A percentile compares a stretch with the other conserved stretches of the same genome.
Evolutionary conservation across 148 eudicot genomes (phyloP).

Genomic region (Arbutus unedo): DNA sequence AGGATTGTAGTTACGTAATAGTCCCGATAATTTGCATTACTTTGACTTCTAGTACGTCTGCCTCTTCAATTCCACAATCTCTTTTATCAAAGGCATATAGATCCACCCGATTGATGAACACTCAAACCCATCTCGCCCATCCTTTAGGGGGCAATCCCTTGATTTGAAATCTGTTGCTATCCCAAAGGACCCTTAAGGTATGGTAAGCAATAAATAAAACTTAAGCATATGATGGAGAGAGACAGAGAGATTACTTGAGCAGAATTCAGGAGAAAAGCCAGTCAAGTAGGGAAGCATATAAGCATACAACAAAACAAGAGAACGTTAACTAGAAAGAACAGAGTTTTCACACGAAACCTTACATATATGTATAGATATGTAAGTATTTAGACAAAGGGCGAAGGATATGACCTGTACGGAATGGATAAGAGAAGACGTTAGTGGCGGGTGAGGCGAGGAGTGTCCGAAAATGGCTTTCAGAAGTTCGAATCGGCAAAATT

Average conservation of each 20-base stretch:
- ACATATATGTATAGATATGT: neutral
- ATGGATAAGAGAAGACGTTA: neutral
- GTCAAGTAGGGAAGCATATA: neutral
- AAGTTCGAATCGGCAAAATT: neutral
- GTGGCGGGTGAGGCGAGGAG: too few species aligned
- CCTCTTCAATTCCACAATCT: neutral
- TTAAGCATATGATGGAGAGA: too few species aligned
- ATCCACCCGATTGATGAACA: too few species aligned
- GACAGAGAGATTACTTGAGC: too few species aligned
- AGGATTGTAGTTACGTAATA: too few species aligned
- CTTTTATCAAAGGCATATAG: neutral
- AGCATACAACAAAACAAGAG: neutral
- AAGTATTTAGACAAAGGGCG: too few species aligned
- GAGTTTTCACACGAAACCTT: neutral
- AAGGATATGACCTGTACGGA: neutral
- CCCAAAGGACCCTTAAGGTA: neutral
- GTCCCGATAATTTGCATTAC: neutral
- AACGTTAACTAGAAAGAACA: neutral
- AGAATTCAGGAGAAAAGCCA: too few species aligned
- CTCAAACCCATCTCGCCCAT: too few species aligned
- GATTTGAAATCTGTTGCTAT: neutral
- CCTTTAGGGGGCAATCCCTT: neutral
- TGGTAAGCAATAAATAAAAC: neutral
- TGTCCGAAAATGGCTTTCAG: neutral
- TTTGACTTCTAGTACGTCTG: neutral